Conservation (phyloP, 2,329 filamentous ascomycete genomes). For the Shiraia bambusicola region DNA sequence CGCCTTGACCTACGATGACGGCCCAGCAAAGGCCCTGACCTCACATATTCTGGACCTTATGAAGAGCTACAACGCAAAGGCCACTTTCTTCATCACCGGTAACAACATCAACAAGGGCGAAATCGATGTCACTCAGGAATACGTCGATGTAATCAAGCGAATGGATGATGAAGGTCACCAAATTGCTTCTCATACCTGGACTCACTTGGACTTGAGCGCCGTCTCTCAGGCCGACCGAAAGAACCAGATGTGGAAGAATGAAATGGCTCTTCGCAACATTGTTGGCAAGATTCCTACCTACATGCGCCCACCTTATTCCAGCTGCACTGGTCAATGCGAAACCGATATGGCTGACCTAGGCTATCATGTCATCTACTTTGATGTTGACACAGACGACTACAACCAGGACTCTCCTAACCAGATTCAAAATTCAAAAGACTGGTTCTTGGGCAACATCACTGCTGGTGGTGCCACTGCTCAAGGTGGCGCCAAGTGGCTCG, state of each 20-base stretch:
- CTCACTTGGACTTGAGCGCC: conserved; percentile 52
- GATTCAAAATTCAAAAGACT: conserved; percentile 57
- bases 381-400: conserved; percentile 65
- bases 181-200: conserved; percentile 61
- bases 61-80: conserved; percentile 60
- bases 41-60: conserved; percentile 63
- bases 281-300: conserved; percentile 59
- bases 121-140: conserved; percentile 55
- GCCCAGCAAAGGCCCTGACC: conserved; percentile 61
- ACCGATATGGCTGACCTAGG: conserved; percentile 49
- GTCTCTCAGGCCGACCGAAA: conserved; percentile 48
- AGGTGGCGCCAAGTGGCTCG: conserved; percentile 46
- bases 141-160: conserved; percentile 56
- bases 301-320: conserved; percentile 53
- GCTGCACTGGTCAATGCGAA: conserved; percentile 48
- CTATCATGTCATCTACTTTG: conserved; percentile 63
- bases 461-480: conserved; percentile 24
- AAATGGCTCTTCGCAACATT: conserved; percentile 58
- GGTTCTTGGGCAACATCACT: conserved; percentile 52
- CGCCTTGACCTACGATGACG: conserved; percentile 69
- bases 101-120: conserved; percentile 59
- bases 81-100: conserved; percentile 68
- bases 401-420: conserved; percentile 52
- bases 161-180: conserved; percentile 61
- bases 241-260: conserved; percentile 55